Evolutionary conservation across 768 basidiomycete species (phyloP), one percentile per base, ranked within the genome.

Genomic region (Auricularia auricula-judae): DNA sequence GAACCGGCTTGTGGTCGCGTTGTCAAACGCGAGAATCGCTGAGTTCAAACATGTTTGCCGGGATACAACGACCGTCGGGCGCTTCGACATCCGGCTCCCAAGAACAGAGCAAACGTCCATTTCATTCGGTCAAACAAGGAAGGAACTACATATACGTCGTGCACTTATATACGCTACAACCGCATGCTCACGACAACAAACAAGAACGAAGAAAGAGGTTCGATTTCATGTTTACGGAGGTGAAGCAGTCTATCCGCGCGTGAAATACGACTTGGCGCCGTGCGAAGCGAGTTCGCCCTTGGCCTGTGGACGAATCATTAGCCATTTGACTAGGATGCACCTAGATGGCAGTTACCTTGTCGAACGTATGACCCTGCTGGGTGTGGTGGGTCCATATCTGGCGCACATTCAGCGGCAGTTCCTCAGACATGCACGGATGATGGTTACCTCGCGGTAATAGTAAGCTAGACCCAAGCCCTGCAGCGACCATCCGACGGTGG

Each of bases 241-340:
- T 29, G 29, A 14, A 59, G 23, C 34, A 8, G n/a, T 84, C 75
- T 42, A 91, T 67, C 89, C 90, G 66, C 90, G 84, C 66, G 86
- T 88, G 75, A 94, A 93, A 76, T 94, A 94, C 34, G 90, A 85
- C 74, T 87, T 91, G 65, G 93, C 88, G 12, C 93, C 93, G 69
- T 93, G 89, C 62, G 80, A 81, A 3, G 91, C 88, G 61, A 96
- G 75, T 73, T 95, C 93, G 34, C 84, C 72, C 76, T 91, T 93
- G 64, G 91, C 93, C 39, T 42, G 0, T 8, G 3, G 3, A 42
- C 39, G 12, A 7, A 42, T 42, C 0, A 14, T 42, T 14, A 42
- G 12, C 0, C 39, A 89, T 94, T 70, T 29, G 62, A 61, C 67
- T 29, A 29, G 29, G 29, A 29, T 29, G 0, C 29, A 29, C 0